Conservation (phyloP, 2,329 filamentous ascomycete species). For the Aspergillus puulaauensis region DNA sequence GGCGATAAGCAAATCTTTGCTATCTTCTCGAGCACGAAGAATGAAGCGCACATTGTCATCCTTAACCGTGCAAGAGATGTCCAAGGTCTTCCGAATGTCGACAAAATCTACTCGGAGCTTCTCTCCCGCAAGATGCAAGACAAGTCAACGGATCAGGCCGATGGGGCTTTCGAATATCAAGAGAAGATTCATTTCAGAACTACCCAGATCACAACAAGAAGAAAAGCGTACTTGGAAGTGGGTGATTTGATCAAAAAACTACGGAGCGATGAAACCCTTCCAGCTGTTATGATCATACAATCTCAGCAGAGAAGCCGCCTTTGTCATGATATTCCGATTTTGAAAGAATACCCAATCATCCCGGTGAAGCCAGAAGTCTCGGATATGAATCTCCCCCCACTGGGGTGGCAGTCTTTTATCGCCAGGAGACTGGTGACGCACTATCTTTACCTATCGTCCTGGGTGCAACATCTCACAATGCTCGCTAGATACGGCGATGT, state of each 20-base stretch:
- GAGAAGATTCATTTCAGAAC: constrained; percentile 82
- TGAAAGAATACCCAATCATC: constrained; percentile 82
- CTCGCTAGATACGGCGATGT: constrained; percentile 91
- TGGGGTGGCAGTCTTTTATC: constrained; percentile 91
- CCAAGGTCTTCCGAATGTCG: constrained; percentile 85
- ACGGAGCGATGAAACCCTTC: constrained; percentile 76
- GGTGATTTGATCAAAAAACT: constrained; percentile 87
- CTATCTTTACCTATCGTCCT: constrained; percentile 88
- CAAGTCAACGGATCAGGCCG: constrained; percentile 68
- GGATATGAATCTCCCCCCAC: constrained; percentile 82
- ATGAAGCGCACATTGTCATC: constrained; percentile 84
- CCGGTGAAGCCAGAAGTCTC: constrained; percentile 76
- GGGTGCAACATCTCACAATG: constrained; percentile 84
- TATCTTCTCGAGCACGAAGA: constrained; percentile 78
- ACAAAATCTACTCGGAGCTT: constrained; percentile 81
- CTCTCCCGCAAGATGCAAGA: constrained; percentile 64
- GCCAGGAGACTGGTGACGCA: constrained; percentile 83
- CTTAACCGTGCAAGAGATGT: constrained; percentile 77
- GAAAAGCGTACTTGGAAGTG: constrained; percentile 86
- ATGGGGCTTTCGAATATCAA: constrained; percentile 83
- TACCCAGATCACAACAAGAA: constrained; percentile 81
- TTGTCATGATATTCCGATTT: constrained; percentile 77
- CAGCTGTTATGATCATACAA: constrained; percentile 83
- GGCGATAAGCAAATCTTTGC: constrained; percentile 93
- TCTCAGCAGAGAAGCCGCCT: constrained; percentile 81